Evolutionary conservation across 2,329 filamentous ascomycete species (phyloP).

Genomic region (Xenoacremonium recifei): DNA sequence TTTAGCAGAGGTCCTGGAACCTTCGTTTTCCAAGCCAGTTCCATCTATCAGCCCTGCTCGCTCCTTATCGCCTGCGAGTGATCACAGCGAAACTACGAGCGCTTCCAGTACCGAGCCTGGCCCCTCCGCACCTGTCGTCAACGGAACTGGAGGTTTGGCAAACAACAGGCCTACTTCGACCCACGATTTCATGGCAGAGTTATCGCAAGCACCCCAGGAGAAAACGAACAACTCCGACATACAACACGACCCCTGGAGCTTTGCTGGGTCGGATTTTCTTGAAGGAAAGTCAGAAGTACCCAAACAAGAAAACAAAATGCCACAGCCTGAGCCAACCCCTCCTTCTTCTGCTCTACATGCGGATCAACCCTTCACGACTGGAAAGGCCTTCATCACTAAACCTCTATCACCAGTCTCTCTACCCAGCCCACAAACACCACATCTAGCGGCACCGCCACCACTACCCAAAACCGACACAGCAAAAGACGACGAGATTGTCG

Average conservation of each 20-base stretch:
- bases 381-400: not conserved
- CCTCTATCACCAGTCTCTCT: not conserved
- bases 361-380: not conserved
- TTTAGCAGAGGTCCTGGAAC: too few relatives aligned
- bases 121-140: too few relatives aligned
- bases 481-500: conserved; percentile 32
- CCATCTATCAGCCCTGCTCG: too few relatives aligned
- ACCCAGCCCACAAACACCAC: not conserved
- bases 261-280: conserved; percentile 17
- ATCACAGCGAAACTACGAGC: too few relatives aligned
- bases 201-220: conserved; percentile 1
- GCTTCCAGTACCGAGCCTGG: too few relatives aligned
- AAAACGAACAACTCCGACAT: too few relatives aligned
- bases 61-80: too few relatives aligned
- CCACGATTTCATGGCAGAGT: conserved; percentile 18
- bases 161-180: too few relatives aligned
- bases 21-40: too few relatives aligned
- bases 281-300: conserved; percentile 10
- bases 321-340: conserved; percentile 4
- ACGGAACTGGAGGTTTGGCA: too few relatives aligned
- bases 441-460: conserved; percentile 1
- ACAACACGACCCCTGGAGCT: conserved; percentile 13
- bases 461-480: conserved; percentile 5
- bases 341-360: not conserved
- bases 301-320: conserved; percentile 6